Evolutionary conservation across 257 asterid genomes (phyloP), one percentile per base, ranked within the genome.

Genomic region (Penstemon eatonii): DNA sequence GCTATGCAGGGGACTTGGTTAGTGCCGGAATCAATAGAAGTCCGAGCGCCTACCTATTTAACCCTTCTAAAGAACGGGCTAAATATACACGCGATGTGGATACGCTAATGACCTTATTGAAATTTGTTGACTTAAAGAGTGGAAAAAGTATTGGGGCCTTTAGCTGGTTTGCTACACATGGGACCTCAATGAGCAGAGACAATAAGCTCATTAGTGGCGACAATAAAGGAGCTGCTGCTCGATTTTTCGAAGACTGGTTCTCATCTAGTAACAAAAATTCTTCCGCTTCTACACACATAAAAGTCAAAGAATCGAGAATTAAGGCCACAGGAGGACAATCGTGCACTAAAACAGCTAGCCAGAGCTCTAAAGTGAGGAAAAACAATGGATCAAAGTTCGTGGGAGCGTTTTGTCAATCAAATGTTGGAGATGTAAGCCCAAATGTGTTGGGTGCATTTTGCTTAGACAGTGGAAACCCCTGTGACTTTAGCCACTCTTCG

Each of bases 391-490:
- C 76, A 10, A 68, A 63, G 42, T 86, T 86, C 45, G 76, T 84
- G 4, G 89, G 87, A 75, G 89, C 94, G 2, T 87, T 87, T 73
- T 84, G 91, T 70, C 90, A 87, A 40, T 84, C 87, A 9, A 87
- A 84, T 66, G 88, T 82, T 41, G 94, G 94, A 70, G 94, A 84
- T 67, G 94, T 82, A 5, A 87, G 82, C 57, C 94, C 94, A 0
- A 87, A 84, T 49, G 89, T 84, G 46, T 41, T 74, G 0, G 94
- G 94, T 44, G 88, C 94, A 36, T 82, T 84, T 15, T 87, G 94
- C 59, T 71, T 76, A 12, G 90, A 87, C 67, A 84, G 70, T 46
- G 91, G 89, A 62, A 69, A 82, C 19, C 83, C 88, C 11, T 87
- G 90, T 7, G 86, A 87, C 63, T 87, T 87, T 65, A 87, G 83